These are phyloP conservation scores for Didymella segeticola DNA, from an alignment of 2,329 filamentous ascomycete genomes.

Conservation along the genomic window DNA sequence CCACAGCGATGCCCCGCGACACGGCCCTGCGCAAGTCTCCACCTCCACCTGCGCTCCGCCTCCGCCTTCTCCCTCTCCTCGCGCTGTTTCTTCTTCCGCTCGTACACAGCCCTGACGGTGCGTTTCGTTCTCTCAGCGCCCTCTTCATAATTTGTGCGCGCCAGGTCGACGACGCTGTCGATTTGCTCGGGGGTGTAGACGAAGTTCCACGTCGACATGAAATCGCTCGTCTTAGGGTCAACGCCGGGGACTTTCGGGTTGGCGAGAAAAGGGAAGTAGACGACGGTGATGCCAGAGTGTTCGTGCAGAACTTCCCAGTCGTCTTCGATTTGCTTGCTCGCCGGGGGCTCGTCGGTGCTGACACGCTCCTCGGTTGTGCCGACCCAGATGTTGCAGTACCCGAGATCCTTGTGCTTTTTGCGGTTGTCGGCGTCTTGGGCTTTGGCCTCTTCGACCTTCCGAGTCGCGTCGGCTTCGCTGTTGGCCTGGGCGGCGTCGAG, in stretches of 20 bases:
- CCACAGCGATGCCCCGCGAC: slow-evolving; percentile 62
- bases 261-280: slow-evolving; percentile 88
- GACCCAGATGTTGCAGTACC: slow-evolving; percentile 95
- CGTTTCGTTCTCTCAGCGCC: slow-evolving; percentile 78
- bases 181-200: slow-evolving; percentile 92
- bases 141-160: slow-evolving; percentile 84
- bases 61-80: slow-evolving; percentile 58
- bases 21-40: slow-evolving; percentile 56
- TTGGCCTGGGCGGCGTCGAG: slow-evolving; percentile 72
- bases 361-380: slow-evolving; percentile 79
- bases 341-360: slow-evolving; percentile 60
- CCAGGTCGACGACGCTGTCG: slow-evolving; percentile 81
- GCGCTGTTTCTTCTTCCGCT: slow-evolving; percentile 79
- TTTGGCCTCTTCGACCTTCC: slow-evolving; percentile 68
- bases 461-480: slow-evolving; percentile 65
- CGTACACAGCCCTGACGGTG: slow-evolving; percentile 87
- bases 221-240: slow-evolving; percentile 83
- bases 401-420: slow-evolving; percentile 62
- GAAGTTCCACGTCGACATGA: slow-evolving; percentile 97
- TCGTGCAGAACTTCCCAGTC: slow-evolving; percentile 72
- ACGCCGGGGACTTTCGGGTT: slow-evolving; percentile 82
- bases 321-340: slow-evolving; percentile 65
- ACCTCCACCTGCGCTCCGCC: slow-evolving; percentile 45
- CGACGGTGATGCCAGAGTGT: slow-evolving; percentile 82
- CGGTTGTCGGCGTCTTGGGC: slow-evolving; percentile 28